These are phyloP conservation scores for Phytophthora podocarpi DNA, from an alignment of 352 stramenopile genomes.

Conservation along the genomic window DNA sequence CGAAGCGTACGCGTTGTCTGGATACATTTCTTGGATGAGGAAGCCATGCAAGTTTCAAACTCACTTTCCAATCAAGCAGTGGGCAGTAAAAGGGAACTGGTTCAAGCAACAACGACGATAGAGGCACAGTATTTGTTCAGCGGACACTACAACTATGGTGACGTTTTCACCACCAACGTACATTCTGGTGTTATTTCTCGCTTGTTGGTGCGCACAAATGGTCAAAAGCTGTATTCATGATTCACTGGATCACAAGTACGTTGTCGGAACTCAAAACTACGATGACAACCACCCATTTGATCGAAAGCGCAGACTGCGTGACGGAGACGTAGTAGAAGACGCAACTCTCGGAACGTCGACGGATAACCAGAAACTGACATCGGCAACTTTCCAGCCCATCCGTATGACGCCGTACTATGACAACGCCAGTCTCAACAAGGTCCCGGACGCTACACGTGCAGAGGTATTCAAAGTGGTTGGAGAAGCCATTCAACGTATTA, in stretches of 20 bases:
- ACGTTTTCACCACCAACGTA: neutral
- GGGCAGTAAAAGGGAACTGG: too few relatives aligned
- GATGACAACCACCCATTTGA: conserved; percentile 31
- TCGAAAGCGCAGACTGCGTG: conserved; percentile 5
- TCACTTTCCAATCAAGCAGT: too few relatives aligned
- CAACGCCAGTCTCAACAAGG: conserved; percentile 41
- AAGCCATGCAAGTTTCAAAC: too few relatives aligned
- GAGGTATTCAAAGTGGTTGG: conserved; percentile 58
- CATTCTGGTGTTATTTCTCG: conserved; percentile 1
- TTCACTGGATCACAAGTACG: conserved; percentile 26
- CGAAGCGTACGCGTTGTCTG: too few relatives aligned
- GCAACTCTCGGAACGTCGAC: too few relatives aligned
- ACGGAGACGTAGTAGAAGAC: neutral
- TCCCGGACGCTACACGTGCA: conserved; percentile 37
- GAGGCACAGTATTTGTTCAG: too few relatives aligned
- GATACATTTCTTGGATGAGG: too few relatives aligned
- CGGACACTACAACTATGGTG: neutral
- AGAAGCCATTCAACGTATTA: conserved; percentile 59
- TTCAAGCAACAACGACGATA: too few relatives aligned
- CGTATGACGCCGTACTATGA: conserved; percentile 77
- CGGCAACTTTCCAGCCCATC: conserved; percentile 47
- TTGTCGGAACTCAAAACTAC: conserved; percentile 21
- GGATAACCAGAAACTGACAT: conserved; percentile 17
- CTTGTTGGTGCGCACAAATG: neutral
- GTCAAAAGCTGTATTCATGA: conserved; percentile 37